Evolutionary conservation across 352 stramenopile species (phyloP).

Genomic region (Hyaloperonospora arabidopsidis): DNA sequence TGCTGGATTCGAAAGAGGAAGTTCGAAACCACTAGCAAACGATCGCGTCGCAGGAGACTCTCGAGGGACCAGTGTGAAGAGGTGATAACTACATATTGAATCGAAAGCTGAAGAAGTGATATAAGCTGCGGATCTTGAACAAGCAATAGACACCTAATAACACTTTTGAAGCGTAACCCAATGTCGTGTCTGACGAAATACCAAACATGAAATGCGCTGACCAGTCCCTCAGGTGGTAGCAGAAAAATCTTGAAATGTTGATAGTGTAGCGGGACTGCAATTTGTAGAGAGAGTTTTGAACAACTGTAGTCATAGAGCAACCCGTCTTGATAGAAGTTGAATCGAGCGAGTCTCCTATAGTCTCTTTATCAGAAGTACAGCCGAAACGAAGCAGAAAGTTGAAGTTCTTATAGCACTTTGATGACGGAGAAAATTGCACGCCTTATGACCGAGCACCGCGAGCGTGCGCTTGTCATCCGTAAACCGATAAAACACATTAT

Average conservation of each 20-base stretch:
- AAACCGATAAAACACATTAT: slow-evolving; percentile 1
- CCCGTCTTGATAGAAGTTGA: neutral
- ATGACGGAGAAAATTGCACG: neutral
- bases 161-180: neutral
- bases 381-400: neutral
- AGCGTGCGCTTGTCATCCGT: neutral
- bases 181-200: neutral
- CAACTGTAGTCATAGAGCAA: neutral
- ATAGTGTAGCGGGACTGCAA: neutral
- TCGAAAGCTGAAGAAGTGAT: neutral
- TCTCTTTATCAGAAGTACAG: neutral
- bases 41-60: neutral
- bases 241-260: neutral
- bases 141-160: neutral
- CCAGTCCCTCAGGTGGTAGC: neutral
- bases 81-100: neutral
- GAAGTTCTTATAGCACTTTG: neutral
- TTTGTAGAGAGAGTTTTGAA: neutral
- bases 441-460: neutral
- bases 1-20: slow-evolving; percentile 6
- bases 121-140: neutral
- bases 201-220: neutral
- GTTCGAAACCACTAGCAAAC: neutral
- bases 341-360: neutral
- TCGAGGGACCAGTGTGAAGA: neutral